Base-by-base conservation (phyloP, 176 grass and related monocot species). In the Pharus latifolius region DNA sequence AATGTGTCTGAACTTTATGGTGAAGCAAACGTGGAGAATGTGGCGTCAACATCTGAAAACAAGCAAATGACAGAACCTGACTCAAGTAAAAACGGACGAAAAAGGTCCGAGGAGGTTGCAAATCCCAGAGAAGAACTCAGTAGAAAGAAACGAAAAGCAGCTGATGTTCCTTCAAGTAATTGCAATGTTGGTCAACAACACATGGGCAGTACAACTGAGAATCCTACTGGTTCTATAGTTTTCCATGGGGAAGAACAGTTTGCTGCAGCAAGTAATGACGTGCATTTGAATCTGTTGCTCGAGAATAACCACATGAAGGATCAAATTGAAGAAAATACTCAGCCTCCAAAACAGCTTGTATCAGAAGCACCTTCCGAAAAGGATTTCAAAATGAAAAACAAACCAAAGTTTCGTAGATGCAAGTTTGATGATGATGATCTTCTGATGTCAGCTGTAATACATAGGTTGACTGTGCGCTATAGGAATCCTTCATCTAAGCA, bases 401-500 rank as follows among this genome's bases (percentile, higher is more conserved):
- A 35, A 60, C 25, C 35, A 59, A 52, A 48, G 72, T 78, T 40
- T 25, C 67, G 3, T 43, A 78, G 44, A 51, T 81, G 68, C 56
- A 67, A 38, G 26, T 84, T 88, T 74, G 69, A 51, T 49, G 85
- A 84, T 56, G 76, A 89, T 63, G 88, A 92, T 79, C 79, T 89
- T 76, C 71, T 92, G 33, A 82, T 89, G 70, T 77, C 88, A 56
- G 74, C 86, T 73, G 69, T 82, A 56, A 82, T 89, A 78, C 70
- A 79, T 72, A 87, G 55, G 52, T 67, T 83, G 41, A 73, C 63
- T 60, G 72, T 37, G 9, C 65, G 74, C 63, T 88, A 72, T 67
- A 79, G 63, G 73, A 81, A 87, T 16, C 9, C 4, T 56, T 77
- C 68, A 68, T 45, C 61, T 59, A 53, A 67, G 24, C 68, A 47